Evolutionary conservation across 495 filamentous ascomycete genomes (phyloP).

Genomic region (Talaromyces proteolyticus): DNA sequence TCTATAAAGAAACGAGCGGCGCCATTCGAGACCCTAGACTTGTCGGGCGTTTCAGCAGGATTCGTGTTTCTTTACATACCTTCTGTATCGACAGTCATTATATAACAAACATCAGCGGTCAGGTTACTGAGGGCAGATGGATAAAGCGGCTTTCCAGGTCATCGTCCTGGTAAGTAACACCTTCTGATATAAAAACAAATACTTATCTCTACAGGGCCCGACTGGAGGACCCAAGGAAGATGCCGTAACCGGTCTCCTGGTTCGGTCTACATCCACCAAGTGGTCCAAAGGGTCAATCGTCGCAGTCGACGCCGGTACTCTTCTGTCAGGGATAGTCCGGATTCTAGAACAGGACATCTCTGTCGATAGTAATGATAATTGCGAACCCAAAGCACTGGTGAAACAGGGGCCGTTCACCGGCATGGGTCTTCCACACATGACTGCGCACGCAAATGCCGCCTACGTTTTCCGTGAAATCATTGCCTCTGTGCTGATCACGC

Average conservation of each 20-base stretch:
- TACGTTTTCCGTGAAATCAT: constrained; percentile 73
- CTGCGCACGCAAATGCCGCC: constrained; percentile 68
- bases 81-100: too few relatives aligned
- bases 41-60: too few relatives aligned
- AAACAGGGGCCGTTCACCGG: constrained; percentile 67
- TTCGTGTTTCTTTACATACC: too few relatives aligned
- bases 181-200: background rate
- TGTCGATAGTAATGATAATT: constrained; percentile 22
- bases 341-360: constrained; percentile 55
- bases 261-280: constrained; percentile 68
- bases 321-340: constrained; percentile 74
- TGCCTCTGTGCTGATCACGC: constrained; percentile 84
- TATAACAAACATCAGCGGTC: background rate
- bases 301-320: constrained; percentile 88
- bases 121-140: too few relatives aligned
- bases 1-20: too few relatives aligned
- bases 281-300: constrained; percentile 79
- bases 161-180: constrained; percentile 80
- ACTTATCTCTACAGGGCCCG: constrained; percentile 60
- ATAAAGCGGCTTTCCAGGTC: constrained; percentile 59
- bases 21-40: too few relatives aligned
- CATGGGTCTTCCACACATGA: constrained; percentile 54
- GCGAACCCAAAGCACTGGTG: constrained; percentile 15
- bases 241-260: constrained; percentile 81
- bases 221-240: constrained; percentile 88